Evolutionary conservation across 139 green algal species (phyloP), one percentile per base, ranked within the genome.

Genomic region (Asterochloris sp.): DNA sequence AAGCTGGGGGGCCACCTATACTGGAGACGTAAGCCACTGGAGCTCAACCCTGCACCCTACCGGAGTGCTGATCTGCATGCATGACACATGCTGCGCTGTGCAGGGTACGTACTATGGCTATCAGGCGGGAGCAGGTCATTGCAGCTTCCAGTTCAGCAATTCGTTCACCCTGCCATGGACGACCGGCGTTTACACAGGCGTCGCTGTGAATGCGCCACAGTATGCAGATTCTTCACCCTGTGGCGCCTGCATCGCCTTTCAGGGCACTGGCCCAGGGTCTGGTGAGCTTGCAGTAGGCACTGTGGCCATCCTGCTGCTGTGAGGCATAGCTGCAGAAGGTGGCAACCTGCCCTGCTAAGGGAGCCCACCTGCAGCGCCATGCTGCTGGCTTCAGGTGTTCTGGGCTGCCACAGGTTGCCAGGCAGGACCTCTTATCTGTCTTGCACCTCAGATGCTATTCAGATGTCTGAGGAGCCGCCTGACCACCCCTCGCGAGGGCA

Each of bases 101-200:
- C 62, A 84, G 81, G 81, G 81, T 17, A 84, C 81, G 68, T 84
- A 84, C 62, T 84, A 84, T 74, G 81, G 81, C n/a, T 62, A 80
- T 26, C n/a, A 81, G 63, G 60, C 26, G 60, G 82, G 82, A 14
- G 29, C 82, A 62, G 82, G 82, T 13, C 29, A 75, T 38, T 85
- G 82, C 82, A 81, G 82, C 29, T 82, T 85, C 23, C 64, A 76
- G 24, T 76, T 76, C 21, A 77, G 63, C 0, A 67, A 69, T 64
- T 76, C 74, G 21, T 62, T 62, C 24, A n/a, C 19, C 13, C 62
- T 82, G 66, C 17, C 74, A 10, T 85, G 82, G 82, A 60, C 74
- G 10, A 69, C 82, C 14, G 81, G 81, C 19, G 73, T 67, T 10
- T 64, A 69, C 27, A 79, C 54, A n/a, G 27, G 81, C 10, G 75